phyloP scores from a whole-genome alignment of 2,329 filamentous ascomycete genomes.

The Colletotrichum truncatum region DNA sequence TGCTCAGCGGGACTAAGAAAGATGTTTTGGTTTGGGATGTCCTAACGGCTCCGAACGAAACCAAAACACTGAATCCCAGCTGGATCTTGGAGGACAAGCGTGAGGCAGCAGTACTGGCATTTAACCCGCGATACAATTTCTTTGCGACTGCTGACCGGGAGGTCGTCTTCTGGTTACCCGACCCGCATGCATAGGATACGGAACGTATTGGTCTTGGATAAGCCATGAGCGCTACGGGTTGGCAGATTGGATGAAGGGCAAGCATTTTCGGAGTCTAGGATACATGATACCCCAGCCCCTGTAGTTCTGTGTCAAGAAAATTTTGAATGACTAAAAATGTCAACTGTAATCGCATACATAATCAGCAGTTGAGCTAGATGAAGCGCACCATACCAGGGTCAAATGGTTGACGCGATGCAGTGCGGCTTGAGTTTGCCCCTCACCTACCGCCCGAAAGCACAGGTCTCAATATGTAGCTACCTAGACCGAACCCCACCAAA shows the following conservation, averaged over 20 bases:
- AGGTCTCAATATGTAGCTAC: background rate
- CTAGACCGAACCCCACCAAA: slow-evolving; percentile 19
- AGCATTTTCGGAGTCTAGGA: slow-evolving; percentile 22
- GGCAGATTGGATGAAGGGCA: background rate
- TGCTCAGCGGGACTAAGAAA: slow-evolving; percentile 80
- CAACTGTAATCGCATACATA: too few species aligned
- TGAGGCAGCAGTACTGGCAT: slow-evolving; percentile 79
- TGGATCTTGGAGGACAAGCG: slow-evolving; percentile 73
- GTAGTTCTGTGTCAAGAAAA: background rate
- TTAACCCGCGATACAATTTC: slow-evolving; percentile 92
- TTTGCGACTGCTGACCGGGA: slow-evolving; percentile 91
- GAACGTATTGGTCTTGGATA: background rate
- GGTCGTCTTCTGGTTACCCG: slow-evolving; percentile 80
- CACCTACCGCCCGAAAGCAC: background rate
- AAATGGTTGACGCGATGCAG: background rate
- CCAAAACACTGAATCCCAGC: slow-evolving; percentile 69
- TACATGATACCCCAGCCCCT: slow-evolving; percentile 20
- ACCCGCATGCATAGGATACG: slow-evolving; percentile 60
- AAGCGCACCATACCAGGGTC: background rate
- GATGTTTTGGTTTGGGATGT: slow-evolving; percentile 91
- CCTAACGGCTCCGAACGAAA: slow-evolving; percentile 62
- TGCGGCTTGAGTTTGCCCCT: slow-evolving; percentile 2
- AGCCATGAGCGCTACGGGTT: background rate
- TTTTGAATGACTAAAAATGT: too few species aligned
- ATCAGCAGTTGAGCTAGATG: too few species aligned